Conservation (phyloP, 805 yeast species). For the Kodamaea leandrae region DNA sequence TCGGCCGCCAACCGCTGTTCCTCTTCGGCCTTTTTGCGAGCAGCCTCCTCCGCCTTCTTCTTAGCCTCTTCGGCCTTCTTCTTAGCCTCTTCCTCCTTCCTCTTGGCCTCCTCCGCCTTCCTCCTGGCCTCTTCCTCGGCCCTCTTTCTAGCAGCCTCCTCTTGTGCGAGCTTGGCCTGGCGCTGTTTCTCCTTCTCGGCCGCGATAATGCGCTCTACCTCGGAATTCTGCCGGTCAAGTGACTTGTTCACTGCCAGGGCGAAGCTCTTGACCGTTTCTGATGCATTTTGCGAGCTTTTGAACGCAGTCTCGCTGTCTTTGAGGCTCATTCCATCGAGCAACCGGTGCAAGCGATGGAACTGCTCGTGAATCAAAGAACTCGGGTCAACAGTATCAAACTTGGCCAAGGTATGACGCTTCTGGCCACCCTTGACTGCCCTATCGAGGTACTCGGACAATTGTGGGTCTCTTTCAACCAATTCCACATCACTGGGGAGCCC, state of each 20-base stretch:
- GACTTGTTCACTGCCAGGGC: neutral
- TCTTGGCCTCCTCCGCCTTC: slow-evolving; percentile 10
- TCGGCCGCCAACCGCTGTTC: slow-evolving; percentile 12
- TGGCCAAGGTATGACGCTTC: neutral
- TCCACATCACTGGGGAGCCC: neutral
- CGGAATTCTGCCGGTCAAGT: slow-evolving; percentile 8
- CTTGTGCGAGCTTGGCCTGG: slow-evolving; percentile 12
- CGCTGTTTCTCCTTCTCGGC: slow-evolving; percentile 11
- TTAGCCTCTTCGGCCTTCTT: slow-evolving; percentile 10
- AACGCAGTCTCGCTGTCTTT: too few species aligned
- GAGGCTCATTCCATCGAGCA: neutral
- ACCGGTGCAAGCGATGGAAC: neutral
- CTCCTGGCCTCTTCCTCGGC: slow-evolving; percentile 7
- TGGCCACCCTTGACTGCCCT: too few species aligned
- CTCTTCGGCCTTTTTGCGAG: slow-evolving; percentile 4
- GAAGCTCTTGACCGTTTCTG: neutral
- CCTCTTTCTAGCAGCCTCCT: slow-evolving; percentile 3
- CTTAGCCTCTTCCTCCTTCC: slow-evolving; percentile 21
- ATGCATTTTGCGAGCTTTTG: too few species aligned
- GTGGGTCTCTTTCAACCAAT: neutral
- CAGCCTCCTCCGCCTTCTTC: slow-evolving; percentile 8
- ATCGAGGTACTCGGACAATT: neutral
- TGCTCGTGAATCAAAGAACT: slow-evolving; percentile 1
- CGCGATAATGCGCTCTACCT: slow-evolving; percentile 11
- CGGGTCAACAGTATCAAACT: neutral